Percentiles rank a stretch among this genome's conserved stretches.
phyloP scores from a whole-genome alignment of 305 asterid genomes.

The Fraxinus baroniana region DNA sequence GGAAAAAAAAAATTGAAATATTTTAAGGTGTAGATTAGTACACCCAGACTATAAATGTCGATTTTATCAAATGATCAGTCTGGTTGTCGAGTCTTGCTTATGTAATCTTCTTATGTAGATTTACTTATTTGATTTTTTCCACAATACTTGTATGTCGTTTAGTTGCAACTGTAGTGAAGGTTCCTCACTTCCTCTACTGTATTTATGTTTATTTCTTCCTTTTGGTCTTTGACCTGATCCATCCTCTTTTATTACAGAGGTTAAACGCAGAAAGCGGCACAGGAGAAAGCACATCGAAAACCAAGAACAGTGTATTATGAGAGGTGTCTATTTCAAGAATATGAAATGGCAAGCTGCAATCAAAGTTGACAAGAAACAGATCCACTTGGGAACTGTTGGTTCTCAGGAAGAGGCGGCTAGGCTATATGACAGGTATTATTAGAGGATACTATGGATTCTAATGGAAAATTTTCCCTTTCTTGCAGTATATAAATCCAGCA shows the following conservation, averaged over 20 bases:
- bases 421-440: conserved; percentile 74
- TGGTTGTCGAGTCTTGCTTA: background rate
- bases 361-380: conserved; percentile 95
- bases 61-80: background rate
- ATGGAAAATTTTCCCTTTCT: background rate
- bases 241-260: conserved; percentile 37
- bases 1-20: background rate
- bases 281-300: conserved; percentile 86
- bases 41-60: background rate
- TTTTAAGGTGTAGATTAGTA: background rate
- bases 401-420: conserved; percentile 97
- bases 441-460: background rate
- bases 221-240: background rate
- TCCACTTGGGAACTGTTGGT: conserved; percentile 94
- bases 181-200: background rate
- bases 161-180: background rate
- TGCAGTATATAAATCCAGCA: background rate
- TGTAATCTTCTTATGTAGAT: background rate
- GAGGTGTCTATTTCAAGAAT: conserved; percentile 94
- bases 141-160: background rate
- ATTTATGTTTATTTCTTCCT: background rate
- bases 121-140: background rate
- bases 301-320: conserved; percentile 73
- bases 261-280: conserved; percentile 82
- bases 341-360: conserved; percentile 99